phyloP scores from a whole-genome alignment of 2,329 filamentous ascomycete genomes.

The Ramularia collo-cygni region DNA sequence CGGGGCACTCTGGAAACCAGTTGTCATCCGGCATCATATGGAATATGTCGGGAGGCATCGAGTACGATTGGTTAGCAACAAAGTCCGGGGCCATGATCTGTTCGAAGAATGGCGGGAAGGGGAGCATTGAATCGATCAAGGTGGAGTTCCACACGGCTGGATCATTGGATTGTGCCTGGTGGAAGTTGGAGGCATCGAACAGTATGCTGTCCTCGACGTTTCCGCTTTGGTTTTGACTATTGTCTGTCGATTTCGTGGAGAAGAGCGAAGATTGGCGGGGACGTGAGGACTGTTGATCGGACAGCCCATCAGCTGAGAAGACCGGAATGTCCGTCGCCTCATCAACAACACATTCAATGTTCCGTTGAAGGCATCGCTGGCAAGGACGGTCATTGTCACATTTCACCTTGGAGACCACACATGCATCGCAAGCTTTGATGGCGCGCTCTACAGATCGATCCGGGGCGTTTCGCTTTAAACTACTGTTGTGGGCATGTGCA shows the following conservation, averaged over 20 bases:
- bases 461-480: constrained; percentile 16
- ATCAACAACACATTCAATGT: constrained; percentile 9
- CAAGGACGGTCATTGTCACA: constrained; percentile 28
- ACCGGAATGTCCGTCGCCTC: too few relatives aligned
- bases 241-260: too few relatives aligned
- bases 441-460: constrained; percentile 22
- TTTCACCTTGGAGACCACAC: constrained; percentile 28
- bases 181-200: too few relatives aligned
- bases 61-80: constrained; percentile 3
- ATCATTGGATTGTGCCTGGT: too few relatives aligned
- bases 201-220: too few relatives aligned
- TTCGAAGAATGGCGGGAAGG: constrained; percentile 17
- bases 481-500: constrained; percentile 23
- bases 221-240: too few relatives aligned
- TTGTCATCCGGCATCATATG: constrained; percentile 15
- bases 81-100: constrained; percentile 19
- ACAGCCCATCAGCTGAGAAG: too few relatives aligned
- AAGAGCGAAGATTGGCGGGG: too few relatives aligned
- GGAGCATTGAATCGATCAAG: constrained; percentile 3
- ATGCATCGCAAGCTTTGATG: constrained; percentile 27
- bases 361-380: constrained; percentile 17
- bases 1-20: constrained; percentile 9
- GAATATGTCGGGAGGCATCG: constrained; percentile 12
- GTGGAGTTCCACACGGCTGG: not conserved
- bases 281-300: too few relatives aligned